Percentiles rank a stretch among this genome's conserved stretches.
These are phyloP conservation scores for Candida buenavistaensis DNA, from an alignment of 1,139 yeast genomes.

Conservation along the genomic window DNA sequence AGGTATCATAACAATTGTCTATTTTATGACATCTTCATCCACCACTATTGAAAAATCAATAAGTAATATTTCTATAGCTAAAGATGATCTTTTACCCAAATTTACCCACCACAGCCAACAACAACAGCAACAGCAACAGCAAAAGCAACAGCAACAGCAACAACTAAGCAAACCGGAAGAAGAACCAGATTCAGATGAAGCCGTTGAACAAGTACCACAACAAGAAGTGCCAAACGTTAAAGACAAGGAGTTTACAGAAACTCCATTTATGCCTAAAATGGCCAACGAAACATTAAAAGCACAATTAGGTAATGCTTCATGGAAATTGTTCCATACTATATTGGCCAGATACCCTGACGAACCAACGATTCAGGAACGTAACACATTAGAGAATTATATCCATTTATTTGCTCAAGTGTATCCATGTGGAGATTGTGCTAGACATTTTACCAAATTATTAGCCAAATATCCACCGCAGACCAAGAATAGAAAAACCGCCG, in stretches of 20 bases:
- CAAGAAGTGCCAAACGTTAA: not conserved
- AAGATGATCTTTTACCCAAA: conserved; percentile 6
- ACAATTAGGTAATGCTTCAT: conserved; percentile 82
- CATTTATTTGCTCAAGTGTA: conserved; percentile 73
- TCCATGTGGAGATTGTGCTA: conserved; percentile 94
- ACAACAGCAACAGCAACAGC: conserved; percentile 5
- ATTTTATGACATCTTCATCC: conserved; percentile 27
- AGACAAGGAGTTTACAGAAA: conserved; percentile 29
- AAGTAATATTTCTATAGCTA: conserved; percentile 4
- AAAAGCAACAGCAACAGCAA: conserved; percentile 1
- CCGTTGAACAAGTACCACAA: conserved; percentile 1
- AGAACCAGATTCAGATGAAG: not conserved
- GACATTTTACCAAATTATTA: conserved; percentile 76
- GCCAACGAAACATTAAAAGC: conserved; percentile 61
- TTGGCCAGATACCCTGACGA: conserved; percentile 87
- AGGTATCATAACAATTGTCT: conserved; percentile 24
- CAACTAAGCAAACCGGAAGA: conserved; percentile 1
- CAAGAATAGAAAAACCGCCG: conserved; percentile 73
- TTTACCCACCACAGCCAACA: conserved; percentile 1
- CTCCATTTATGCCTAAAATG: conserved; percentile 87
- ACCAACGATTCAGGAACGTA: conserved; percentile 64
- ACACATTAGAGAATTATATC: conserved; percentile 57
- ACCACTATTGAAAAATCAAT: conserved; percentile 19
- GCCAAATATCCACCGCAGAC: conserved; percentile 82
- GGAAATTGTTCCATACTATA: conserved; percentile 86